These are phyloP conservation scores for Cystobasidium onofrii DNA, from an alignment of 768 basidiomycete genomes.

Conservation along the genomic window DNA sequence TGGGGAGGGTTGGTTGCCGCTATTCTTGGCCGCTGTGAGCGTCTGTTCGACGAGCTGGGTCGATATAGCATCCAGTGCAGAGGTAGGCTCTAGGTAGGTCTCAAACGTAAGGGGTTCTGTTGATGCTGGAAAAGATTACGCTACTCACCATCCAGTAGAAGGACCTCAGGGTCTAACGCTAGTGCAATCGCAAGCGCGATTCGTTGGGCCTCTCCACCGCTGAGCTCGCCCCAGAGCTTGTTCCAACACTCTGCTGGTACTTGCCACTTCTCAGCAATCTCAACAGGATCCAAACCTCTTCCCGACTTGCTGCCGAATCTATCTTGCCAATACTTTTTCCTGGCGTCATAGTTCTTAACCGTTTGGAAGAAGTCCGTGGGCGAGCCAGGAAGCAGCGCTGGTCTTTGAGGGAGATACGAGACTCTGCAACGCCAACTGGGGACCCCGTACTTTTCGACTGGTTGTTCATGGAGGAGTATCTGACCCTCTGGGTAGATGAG, in stretches of 20 bases:
- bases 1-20: not conserved
- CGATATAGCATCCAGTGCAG: conserved; percentile 67
- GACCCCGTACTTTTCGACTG: conserved; percentile 50
- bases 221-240: conserved; percentile 67
- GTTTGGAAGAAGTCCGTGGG: conserved; percentile 63
- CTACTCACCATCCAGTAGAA: conserved; percentile 66
- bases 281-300: conserved; percentile 47
- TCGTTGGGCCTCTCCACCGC: conserved; percentile 78
- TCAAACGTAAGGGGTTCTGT: not conserved
- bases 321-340: conserved; percentile 43
- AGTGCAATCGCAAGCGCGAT: conserved; percentile 69
- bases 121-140: not conserved
- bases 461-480: conserved; percentile 49
- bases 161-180: conserved; percentile 66
- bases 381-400: conserved; percentile 73
- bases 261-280: conserved; percentile 59
- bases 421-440: conserved; percentile 69
- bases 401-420: conserved; percentile 78
- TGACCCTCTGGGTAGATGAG: conserved; percentile 36
- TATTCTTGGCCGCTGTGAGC: conserved; percentile 45
- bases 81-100: conserved; percentile 65
- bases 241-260: conserved; percentile 53
- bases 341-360: conserved; percentile 54
- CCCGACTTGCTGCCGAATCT: conserved; percentile 12
- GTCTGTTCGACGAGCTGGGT: conserved; percentile 60